A percentile compares a stretch with the other conserved stretches of the same genome.
phyloP scores from a whole-genome alignment of 208 protist species.

The Wallacemonas sp. region DNA sequence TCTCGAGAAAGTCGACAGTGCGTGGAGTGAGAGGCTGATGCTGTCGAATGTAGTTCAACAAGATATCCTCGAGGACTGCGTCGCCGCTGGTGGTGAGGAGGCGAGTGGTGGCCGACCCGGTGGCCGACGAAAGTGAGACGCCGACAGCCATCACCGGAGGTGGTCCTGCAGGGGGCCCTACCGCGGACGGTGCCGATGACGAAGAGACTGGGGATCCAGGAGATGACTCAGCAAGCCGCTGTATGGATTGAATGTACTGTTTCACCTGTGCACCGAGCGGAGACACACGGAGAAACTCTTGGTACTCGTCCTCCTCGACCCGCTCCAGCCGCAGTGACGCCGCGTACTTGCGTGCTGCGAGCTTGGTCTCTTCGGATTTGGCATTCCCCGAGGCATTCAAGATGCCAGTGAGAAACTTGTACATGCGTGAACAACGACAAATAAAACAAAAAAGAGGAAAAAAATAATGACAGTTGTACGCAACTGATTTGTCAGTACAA shows the following conservation, averaged over 20 bases:
- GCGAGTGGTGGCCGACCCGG: not conserved
- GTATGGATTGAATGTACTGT: conserved; percentile 2
- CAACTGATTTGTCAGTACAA: too few relatives aligned
- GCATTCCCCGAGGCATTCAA: conserved; percentile 4
- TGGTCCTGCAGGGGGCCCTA: not conserved
- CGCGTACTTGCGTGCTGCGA: conserved; percentile 7
- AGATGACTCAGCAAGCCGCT: conserved; percentile 5
- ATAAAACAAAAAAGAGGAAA: not conserved
- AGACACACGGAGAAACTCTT: conserved; percentile 6
- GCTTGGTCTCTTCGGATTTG: conserved; percentile 8
- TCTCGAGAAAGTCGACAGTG: conserved; percentile 6
- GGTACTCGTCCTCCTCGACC: conserved; percentile 14
- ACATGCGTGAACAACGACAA: not conserved
- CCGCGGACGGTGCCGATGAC: too few relatives aligned
- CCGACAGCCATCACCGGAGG: not conserved
- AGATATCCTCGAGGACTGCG: conserved; percentile 6
- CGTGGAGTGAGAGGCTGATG: not conserved
- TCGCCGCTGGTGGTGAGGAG: conserved; percentile 8
- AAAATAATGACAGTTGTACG: not conserved
- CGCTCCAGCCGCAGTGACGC: not conserved
- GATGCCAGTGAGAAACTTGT: conserved; percentile 6
- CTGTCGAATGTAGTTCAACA: conserved; percentile 9
- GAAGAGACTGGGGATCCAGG: not conserved
- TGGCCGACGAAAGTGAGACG: not conserved
- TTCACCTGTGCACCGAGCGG: conserved; percentile 6